Percentiles rank a stretch among this genome's conserved stretches.
Evolutionary conservation across 176 grass and related monocot species (phyloP).

Genomic region (Oryza nivara): DNA sequence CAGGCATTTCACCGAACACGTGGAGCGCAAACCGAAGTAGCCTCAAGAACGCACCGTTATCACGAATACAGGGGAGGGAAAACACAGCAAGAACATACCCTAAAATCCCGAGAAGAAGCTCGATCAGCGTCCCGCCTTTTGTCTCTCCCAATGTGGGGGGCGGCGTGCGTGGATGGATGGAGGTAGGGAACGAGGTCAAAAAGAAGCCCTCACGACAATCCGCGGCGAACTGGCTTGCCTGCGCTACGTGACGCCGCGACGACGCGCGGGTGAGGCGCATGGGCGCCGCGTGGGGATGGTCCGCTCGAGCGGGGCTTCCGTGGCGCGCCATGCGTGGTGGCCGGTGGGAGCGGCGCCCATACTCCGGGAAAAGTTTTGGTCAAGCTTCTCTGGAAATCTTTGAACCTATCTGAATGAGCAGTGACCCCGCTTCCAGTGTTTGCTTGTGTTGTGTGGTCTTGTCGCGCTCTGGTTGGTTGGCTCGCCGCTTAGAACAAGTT

Average conservation of each 20-base stretch:
- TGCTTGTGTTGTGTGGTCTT: not conserved
- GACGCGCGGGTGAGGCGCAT: conserved; percentile 32
- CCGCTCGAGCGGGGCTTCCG: not conserved
- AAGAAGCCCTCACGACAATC: conserved; percentile 27
- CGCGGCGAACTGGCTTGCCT: not conserved
- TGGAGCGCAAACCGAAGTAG: not conserved
- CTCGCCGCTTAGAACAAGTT: not conserved
- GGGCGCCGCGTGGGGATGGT: conserved; percentile 42
- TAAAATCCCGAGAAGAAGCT: not conserved
- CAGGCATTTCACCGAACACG: conserved; percentile 21
- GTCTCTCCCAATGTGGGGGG: conserved; percentile 7
- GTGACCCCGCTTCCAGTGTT: not conserved
- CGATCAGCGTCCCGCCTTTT: not conserved
- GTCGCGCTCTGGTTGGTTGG: not conserved
- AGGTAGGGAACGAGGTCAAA: conserved; percentile 10
- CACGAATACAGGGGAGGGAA: not conserved
- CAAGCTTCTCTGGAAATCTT: not conserved
- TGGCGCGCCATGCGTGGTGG: not conserved
- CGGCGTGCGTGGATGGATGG: not conserved
- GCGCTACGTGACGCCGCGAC: not conserved
- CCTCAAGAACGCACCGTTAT: not conserved
- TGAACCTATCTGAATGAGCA: not conserved
- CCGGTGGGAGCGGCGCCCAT: not conserved
- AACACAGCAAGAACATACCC: not conserved
- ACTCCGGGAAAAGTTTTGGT: not conserved